Evolutionary conservation across 2,329 filamentous ascomycete species (phyloP).

Genomic region (Cercospora nicotianae): DNA sequence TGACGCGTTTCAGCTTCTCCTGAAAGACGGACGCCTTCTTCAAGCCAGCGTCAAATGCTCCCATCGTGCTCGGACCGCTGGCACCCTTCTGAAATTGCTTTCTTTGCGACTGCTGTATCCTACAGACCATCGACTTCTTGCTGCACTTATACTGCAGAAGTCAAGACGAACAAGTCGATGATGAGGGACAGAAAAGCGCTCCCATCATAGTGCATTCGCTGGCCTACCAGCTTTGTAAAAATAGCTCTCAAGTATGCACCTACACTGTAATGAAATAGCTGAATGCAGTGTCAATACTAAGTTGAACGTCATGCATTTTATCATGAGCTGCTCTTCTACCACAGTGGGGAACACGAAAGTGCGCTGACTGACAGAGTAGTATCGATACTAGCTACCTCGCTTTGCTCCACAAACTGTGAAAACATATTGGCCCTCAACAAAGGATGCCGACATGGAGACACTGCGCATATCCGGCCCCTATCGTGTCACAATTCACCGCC

Average conservation of each 20-base stretch:
- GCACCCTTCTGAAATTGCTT: background rate
- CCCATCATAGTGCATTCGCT: background rate
- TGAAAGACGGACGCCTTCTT: background rate
- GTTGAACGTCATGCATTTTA: background rate
- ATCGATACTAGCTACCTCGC: background rate
- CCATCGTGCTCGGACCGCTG: background rate
- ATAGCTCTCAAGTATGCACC: background rate
- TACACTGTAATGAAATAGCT: background rate
- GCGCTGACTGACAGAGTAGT: background rate
- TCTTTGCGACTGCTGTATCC: background rate
- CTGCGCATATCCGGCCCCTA: background rate
- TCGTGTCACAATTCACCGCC: slow-evolving; percentile 21
- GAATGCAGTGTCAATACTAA: background rate
- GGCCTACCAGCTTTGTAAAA: background rate
- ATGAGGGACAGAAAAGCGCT: background rate
- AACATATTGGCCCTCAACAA: background rate
- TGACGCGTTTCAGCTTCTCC: background rate
- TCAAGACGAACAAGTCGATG: background rate
- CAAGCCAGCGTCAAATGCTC: background rate
- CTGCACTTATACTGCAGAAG: background rate
- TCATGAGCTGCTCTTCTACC: background rate
- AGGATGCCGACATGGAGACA: background rate
- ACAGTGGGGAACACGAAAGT: background rate
- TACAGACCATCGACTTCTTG: background rate
- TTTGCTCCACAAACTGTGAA: background rate